phyloP scores from a whole-genome alignment of 1,139 yeast species.

The Candida tropicalis region DNA sequence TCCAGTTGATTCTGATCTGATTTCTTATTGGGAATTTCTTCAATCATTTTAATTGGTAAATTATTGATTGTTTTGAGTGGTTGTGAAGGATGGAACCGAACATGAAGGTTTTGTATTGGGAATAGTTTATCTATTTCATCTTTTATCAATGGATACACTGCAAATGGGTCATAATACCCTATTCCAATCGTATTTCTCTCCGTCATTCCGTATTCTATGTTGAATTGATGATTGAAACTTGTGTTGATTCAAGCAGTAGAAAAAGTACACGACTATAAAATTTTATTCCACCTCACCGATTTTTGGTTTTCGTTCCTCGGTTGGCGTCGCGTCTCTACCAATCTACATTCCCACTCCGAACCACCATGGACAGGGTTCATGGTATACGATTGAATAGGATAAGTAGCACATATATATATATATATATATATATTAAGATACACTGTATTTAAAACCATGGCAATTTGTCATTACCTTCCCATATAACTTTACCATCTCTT shows the following conservation, averaged over 20 bases:
- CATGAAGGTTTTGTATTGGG: constrained; percentile 76
- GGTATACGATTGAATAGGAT: too few species aligned
- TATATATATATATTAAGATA: neutral
- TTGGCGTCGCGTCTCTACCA: too few species aligned
- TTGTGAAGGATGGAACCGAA: constrained; percentile 61
- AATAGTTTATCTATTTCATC: constrained; percentile 53
- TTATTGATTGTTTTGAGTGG: constrained; percentile 69
- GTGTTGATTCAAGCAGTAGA: neutral
- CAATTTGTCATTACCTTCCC: constrained; percentile 50
- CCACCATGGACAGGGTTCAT: too few species aligned
- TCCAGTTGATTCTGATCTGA: constrained; percentile 9
- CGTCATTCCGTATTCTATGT: neutral
- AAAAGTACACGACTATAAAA: neutral
- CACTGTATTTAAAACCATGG: constrained; percentile 41
- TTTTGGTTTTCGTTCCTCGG: too few species aligned
- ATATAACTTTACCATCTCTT: constrained; percentile 30
- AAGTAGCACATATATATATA: too few species aligned
- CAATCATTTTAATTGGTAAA: constrained; percentile 60
- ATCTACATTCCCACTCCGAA: too few species aligned
- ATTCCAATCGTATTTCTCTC: constrained; percentile 36
- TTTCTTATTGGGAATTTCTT: constrained; percentile 54
- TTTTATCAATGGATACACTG: constrained; percentile 58
- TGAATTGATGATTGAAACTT: neutral
- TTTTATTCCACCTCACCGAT: too few species aligned
- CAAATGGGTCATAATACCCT: constrained; percentile 88